Evolutionary conservation across 331 rosid genomes (phyloP).

Genomic region (Quercus tomentella): DNA sequence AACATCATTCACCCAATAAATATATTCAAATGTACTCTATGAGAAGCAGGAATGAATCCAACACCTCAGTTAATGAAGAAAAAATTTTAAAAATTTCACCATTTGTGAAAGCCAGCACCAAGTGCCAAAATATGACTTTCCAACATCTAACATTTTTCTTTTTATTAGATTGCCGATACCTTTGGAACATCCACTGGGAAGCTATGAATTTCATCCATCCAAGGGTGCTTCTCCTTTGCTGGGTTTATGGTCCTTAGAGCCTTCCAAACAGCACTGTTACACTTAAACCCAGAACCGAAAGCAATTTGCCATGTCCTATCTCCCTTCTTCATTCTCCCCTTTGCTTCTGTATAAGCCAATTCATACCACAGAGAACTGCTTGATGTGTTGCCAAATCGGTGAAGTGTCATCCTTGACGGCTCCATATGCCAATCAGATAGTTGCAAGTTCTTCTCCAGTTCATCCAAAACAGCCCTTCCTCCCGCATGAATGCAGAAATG

Average conservation of each 20-base stretch:
- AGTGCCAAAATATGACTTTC: constrained; percentile 7
- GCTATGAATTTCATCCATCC: constrained; percentile 71
- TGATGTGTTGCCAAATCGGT: constrained; percentile 92
- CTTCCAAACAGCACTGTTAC: constrained; percentile 96
- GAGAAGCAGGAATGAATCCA: constrained; percentile 21
- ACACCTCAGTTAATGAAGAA: constrained; percentile 4
- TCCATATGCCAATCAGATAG: constrained; percentile 97
- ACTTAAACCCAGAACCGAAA: constrained; percentile 91
- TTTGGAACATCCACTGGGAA: constrained; percentile 82
- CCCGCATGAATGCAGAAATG: constrained; percentile 97
- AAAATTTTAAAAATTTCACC: not conserved
- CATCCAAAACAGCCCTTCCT: constrained; percentile 92
- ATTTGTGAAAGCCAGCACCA: constrained; percentile 13
- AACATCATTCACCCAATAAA: too few relatives aligned
- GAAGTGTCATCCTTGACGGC: constrained; percentile 93
- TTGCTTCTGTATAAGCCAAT: constrained; percentile 80
- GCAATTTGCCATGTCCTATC: constrained; percentile 97
- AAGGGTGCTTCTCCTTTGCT: constrained; percentile 74
- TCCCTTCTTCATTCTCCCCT: constrained; percentile 87
- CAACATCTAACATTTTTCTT: not conserved
- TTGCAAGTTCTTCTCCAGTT: constrained; percentile 90
- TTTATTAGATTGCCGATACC: constrained; percentile 51
- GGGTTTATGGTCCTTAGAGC: constrained; percentile 75
- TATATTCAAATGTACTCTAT: not conserved
- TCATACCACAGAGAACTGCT: constrained; percentile 97